Evolutionary conservation across 2,329 filamentous ascomycete genomes (phyloP).

Genomic region (Trichophyton verrucosum): DNA sequence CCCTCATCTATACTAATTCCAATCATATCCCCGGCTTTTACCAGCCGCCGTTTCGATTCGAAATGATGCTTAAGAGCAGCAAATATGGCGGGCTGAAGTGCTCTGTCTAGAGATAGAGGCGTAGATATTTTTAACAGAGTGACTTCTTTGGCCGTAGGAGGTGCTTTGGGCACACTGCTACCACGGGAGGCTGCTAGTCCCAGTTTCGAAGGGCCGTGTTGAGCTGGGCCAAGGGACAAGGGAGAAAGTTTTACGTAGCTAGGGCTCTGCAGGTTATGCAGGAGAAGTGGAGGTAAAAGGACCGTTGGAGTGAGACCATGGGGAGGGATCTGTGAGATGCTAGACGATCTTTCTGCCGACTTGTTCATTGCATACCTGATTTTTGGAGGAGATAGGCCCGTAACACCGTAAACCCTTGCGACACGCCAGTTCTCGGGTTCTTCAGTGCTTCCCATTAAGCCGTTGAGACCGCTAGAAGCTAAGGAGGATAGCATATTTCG

Average conservation of each 20-base stretch:
- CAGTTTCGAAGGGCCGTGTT: constrained; percentile 44
- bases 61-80: constrained; percentile 82
- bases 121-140: constrained; percentile 81
- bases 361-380: constrained; percentile 44
- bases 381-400: constrained; percentile 47
- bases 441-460: constrained; percentile 33
- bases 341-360: constrained; percentile 39
- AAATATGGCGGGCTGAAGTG: constrained; percentile 74
- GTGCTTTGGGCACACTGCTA: constrained; percentile 35
- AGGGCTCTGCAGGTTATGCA: constrained; percentile 72
- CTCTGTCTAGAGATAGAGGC: constrained; percentile 72
- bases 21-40: constrained; percentile 78
- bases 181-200: constrained; percentile 41
- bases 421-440: constrained; percentile 65
- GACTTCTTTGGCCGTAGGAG: constrained; percentile 60
- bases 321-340: constrained; percentile 39
- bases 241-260: constrained; percentile 68
- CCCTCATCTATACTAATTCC: constrained; percentile 80
- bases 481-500: constrained; percentile 47
- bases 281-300: constrained; percentile 73
- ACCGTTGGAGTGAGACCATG: constrained; percentile 45
- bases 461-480: constrained; percentile 43
- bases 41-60: constrained; percentile 64
- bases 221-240: constrained; percentile 23
- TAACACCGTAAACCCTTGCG: constrained; percentile 77